Base-by-base conservation (phyloP, 2,329 filamentous ascomycete species). In the Microdochium trichocladiopsis region DNA sequence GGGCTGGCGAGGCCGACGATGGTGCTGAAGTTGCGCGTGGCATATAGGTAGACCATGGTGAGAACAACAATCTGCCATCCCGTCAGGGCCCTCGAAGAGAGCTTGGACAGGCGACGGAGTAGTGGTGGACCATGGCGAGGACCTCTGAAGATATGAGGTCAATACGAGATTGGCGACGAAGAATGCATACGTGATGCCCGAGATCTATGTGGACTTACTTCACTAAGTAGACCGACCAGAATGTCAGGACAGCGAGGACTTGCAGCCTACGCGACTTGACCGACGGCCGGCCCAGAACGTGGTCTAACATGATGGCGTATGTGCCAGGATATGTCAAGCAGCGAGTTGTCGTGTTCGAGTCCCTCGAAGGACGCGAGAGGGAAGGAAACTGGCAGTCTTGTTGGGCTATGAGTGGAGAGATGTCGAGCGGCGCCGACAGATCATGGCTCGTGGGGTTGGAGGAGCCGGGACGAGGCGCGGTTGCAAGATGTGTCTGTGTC, bases 251-350 rank as follows among this genome's bases (percentile, higher is more conserved):
- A 22, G 88, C 86, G 59, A 97, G 81, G 60, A 99, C 91, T 69
- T 97, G 93, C 50, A 95, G 86, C 64, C 95, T 90, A 57, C 93
- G 84, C 63, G 95, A 96, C 73, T 93, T 89, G 64, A 88, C 84
- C 55, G 92, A 96, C 31, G 93, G 93, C 58, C 90, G 85, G 57
- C 93, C 93, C 49, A 97, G 77, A 53, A 96, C 87, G 77, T 97
- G 93, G 71, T 97, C 93, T 84, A 83, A 72, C 80, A 84, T 83
- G 54, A 50, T 63, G 3, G 47, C 12, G 12, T 22, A n/a, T 23
- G 18, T 16, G 37, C n/a, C 8, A 18, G 37, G 8, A 43, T 43
- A 8, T n/a, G 9, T 43, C 37, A n/a, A 6, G 37, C 21, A 22
- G 37, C 16, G n/a, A n/a, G 37, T 22, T 43, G 37, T 8, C 37